Evolutionary conservation across 225 moss, liverwort and hornwort species (phyloP).

Genomic region (Sphagnum contortum): DNA sequence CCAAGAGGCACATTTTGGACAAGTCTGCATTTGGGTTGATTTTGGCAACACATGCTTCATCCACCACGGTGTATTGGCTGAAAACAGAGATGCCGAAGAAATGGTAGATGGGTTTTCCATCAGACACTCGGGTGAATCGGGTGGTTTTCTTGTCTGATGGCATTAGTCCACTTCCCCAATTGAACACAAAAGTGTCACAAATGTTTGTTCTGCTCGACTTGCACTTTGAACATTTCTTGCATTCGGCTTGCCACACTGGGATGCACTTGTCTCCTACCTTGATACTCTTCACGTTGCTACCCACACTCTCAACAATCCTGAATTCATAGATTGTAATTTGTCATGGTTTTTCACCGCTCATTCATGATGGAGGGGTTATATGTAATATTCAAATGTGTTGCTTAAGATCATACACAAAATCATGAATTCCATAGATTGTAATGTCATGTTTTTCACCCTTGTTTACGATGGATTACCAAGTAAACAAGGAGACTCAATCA

Average conservation of each 20-base stretch:
- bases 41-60: constrained; percentile 49
- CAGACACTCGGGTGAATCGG: constrained; percentile 16
- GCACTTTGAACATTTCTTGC: constrained; percentile 34
- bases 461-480: neutral
- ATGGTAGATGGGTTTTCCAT: constrained; percentile 44
- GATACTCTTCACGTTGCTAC: constrained; percentile 33
- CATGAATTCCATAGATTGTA: neutral
- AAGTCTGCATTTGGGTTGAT: constrained; percentile 38
- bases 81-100: constrained; percentile 47
- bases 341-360: no score
- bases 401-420: no score
- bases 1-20: constrained; percentile 39
- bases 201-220: constrained; percentile 29
- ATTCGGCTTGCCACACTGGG: constrained; percentile 46
- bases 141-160: constrained; percentile 16
- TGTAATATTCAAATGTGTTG: no score
- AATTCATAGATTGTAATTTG: no score
- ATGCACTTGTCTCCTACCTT: constrained; percentile 49
- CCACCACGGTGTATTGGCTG: constrained; percentile 55
- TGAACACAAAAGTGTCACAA: constrained; percentile 48
- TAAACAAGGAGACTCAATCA: no score
- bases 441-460: neutral
- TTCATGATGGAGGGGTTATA: no score
- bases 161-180: constrained; percentile 43
- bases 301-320: constrained; percentile 72